Evolutionary conservation across 108 stramenopile genomes (phyloP), one percentile per base, ranked within the genome.

Genomic region (Ochromonas danica): DNA sequence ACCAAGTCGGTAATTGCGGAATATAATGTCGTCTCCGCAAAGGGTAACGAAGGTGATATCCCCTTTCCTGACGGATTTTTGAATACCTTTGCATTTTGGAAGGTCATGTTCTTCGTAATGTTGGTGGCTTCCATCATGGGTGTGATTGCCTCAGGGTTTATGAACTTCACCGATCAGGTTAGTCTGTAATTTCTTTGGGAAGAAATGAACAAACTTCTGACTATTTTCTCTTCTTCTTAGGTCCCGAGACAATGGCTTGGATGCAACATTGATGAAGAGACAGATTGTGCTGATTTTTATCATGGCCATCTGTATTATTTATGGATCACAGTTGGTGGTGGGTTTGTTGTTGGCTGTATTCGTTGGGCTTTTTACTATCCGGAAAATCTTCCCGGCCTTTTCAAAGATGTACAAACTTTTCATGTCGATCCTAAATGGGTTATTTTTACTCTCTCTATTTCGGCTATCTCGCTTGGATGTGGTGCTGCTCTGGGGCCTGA

Each of bases 381-480:
- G 6, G 36, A 42, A 6, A 60, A 75, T 33, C 72, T 75, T 27
- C 72, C 72, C 38, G 72, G 72, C 25, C 6, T 75, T 39, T 75
- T 75, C 72, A 75, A 75, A 41, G 72, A 75, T 17, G 25, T 75
- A 6, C 6, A 75, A 6, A 27, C 36, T 10, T 75, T 17, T 36
- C 72, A 75, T 60, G 72, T 75, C 14, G 72, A 75, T 6, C 72
- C 72, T 6, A 75, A 45, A 36, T 75, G 72, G 72, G 35, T 33
- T 31, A 6, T 33, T 30, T 17, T 41, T 41, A 42, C 72, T 36
- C 27, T 33, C 43, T 27, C 38, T 39, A 27, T 75, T 27, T 75
- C 72, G 72, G 25, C 31, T 6, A 36, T 75, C 3, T 75, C 72
- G 14, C 43, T 75, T 10, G 36, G 14, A 38, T 6, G 72, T 60